Percentiles rank a stretch among this genome's conserved stretches.
Conservation (phyloP, 1,284 basidiomycete species). For the Filobasidium uniguttulatum region DNA sequence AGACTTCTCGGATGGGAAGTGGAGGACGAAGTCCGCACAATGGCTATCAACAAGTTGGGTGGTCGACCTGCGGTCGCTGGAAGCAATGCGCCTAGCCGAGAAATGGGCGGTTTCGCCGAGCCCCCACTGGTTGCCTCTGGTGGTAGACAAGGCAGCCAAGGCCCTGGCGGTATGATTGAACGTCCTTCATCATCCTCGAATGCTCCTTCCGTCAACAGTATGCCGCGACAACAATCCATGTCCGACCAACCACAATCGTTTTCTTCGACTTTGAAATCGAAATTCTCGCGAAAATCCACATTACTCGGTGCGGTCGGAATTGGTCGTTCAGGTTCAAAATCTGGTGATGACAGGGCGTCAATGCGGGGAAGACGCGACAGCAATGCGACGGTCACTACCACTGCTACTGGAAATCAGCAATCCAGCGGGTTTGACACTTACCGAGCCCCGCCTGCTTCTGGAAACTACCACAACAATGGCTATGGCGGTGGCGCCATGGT, state of each 20-base stretch:
- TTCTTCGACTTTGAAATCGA: slow-evolving; percentile 35
- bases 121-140: no score
- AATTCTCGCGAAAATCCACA: slow-evolving; percentile 32
- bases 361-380: slow-evolving; percentile 20
- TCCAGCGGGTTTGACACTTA: background rate
- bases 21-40: slow-evolving; percentile 23
- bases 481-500: no score
- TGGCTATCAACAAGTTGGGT: slow-evolving; percentile 24
- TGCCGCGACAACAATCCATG: slow-evolving; percentile 21
- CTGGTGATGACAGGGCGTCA: slow-evolving; percentile 2
- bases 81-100: background rate
- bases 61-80: slow-evolving; percentile 14
- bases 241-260: no score
- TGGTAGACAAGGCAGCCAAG: no score
- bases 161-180: no score
- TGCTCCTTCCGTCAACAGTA: slow-evolving; percentile 5
- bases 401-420: slow-evolving; percentile 20
- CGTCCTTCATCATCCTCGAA: background rate
- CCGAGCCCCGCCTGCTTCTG: background rate
- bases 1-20: slow-evolving; percentile 32
- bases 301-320: slow-evolving; percentile 13
- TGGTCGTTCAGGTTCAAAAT: background rate
- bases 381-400: slow-evolving; percentile 18
- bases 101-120: background rate
- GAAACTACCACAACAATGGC: no score